Evolutionary conservation across 495 filamentous ascomycete genomes (phyloP), one percentile per base, ranked within the genome.

Genomic region (Pyrenopolyporus hunteri): DNA sequence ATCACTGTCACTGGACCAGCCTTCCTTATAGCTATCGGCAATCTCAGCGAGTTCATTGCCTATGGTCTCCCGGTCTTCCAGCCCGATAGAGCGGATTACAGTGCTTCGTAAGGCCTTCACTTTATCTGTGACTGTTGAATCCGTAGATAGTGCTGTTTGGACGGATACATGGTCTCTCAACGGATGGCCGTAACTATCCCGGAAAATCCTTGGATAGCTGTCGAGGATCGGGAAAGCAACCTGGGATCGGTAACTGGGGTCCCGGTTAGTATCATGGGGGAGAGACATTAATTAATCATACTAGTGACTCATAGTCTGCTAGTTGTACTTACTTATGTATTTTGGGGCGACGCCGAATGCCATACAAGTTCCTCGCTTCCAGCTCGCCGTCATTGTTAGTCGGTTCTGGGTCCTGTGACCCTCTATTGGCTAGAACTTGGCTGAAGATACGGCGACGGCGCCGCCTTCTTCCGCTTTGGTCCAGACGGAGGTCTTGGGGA

Each of bases 1-100:
- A 42, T 96, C 92, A 42, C 85, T 89, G 50, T 87, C 92, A 73
- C 89, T 93, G 31, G 86, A 83, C 91, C 92, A 98, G 1, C 92
- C 93, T 45, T 93, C 90, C 66, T 91, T 87, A 68, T 96, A 98
- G 56, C 86, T 87, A 68, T 96, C 93, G 8, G 88, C 85, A 54
- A 97, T 87, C 64, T 90, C 89, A 37, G 87, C 87, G 22, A 98
- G 78, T n/a, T 90, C 87, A 64, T 96, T 93, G 4, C 85, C 82
- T 28, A 98, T 79, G 9, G 78, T 80, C 74, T 98, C 94, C 8
- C 89, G 82, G 62, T 97, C 93, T 55, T 92, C 89, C 6, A 96
- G 66, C 2, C 80, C 80, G 22, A 91, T 79, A 66, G 67, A 76
- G 54, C 70, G 71, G 19, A 81, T 72, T 3, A 89, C 86, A 4